These are phyloP conservation scores for Gossypium lobatum DNA, from an alignment of 441 rosid genomes.

Conservation along the genomic window DNA sequence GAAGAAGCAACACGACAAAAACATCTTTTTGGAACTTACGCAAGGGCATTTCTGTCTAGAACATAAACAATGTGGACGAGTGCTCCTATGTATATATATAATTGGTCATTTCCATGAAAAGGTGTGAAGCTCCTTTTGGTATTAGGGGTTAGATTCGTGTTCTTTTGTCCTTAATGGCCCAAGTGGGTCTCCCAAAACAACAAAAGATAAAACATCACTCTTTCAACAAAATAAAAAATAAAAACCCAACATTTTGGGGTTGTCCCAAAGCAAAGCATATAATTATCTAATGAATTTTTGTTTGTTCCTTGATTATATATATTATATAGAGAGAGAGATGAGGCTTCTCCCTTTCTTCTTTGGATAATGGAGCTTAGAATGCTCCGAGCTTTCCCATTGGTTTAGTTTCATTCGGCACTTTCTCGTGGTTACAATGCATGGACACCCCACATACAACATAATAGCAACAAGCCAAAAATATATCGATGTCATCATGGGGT, in stretches of 20 bases:
- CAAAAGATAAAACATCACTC: not conserved
- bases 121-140: slow-evolving; percentile 36
- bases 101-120: slow-evolving; percentile 40
- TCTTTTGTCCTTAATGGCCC: slow-evolving; percentile 26
- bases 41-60: slow-evolving; percentile 22
- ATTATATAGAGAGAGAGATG: not conserved
- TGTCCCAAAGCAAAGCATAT: not conserved
- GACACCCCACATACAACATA: slow-evolving; percentile 1
- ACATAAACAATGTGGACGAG: slow-evolving; percentile 9
- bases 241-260: slow-evolving; percentile 9
- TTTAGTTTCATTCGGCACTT: not conserved
- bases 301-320: slow-evolving; percentile 14
- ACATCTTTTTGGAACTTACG: slow-evolving; percentile 10
- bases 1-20: not conserved
- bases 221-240: not conserved
- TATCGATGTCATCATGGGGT: not conserved
- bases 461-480: not conserved
- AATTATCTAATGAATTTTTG: not conserved
- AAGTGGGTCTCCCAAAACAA: slow-evolving; percentile 4
- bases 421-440: not conserved
- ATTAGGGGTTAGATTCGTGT: slow-evolving; percentile 35
- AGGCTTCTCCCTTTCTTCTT: not conserved
- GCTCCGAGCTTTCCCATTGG: not conserved
- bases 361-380: not conserved
- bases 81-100: slow-evolving; percentile 19